Conservation (phyloP, 2,329 filamentous ascomycete species). For the Trichoderma citrinoviride region DNA sequence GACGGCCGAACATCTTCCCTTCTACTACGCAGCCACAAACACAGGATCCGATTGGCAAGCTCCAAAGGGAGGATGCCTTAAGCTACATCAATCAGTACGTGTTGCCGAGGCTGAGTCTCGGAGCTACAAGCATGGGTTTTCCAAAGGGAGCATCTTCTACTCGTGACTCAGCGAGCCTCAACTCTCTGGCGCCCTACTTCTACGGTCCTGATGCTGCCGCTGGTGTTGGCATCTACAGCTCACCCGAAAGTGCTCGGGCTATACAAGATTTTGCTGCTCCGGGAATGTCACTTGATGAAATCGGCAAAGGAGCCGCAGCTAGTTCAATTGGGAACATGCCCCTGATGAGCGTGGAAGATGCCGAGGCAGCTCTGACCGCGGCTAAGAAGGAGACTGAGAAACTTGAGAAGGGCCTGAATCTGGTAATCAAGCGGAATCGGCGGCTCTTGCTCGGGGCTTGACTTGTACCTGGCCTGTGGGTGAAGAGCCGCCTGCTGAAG, state of each 20-base stretch:
- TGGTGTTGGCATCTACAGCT: slow-evolving; percentile 45
- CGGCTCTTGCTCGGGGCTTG: slow-evolving; percentile 45
- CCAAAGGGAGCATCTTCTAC: slow-evolving; percentile 39
- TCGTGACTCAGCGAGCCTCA: slow-evolving; percentile 50
- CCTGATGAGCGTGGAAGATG: slow-evolving; percentile 61
- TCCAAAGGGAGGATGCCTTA: slow-evolving; percentile 64
- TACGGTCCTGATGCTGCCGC: slow-evolving; percentile 48
- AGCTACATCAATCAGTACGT: slow-evolving; percentile 69
- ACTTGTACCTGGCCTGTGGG: neutral
- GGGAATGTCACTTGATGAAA: slow-evolving; percentile 32
- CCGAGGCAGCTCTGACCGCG: slow-evolving; percentile 53
- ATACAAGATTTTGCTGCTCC: slow-evolving; percentile 37
- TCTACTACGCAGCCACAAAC: slow-evolving; percentile 45
- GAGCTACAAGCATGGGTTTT: slow-evolving; percentile 45
- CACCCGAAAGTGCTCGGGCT: slow-evolving; percentile 37
- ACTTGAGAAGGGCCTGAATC: slow-evolving; percentile 60
- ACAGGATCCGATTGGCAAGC: slow-evolving; percentile 61
- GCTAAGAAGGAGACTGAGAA: slow-evolving; percentile 60
- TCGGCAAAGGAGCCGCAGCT: slow-evolving; percentile 31
- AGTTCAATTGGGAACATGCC: slow-evolving; percentile 45
- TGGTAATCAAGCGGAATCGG: slow-evolving; percentile 59
- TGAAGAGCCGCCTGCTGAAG: too few relatives aligned
- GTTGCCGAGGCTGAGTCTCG: slow-evolving; percentile 57
- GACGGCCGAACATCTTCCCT: slow-evolving; percentile 61
- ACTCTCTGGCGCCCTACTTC: slow-evolving; percentile 56